Percentiles rank a stretch among this genome's conserved stretches.
phyloP scores from a whole-genome alignment of 306 rosid genomes.

The Dryas drummondii region DNA sequence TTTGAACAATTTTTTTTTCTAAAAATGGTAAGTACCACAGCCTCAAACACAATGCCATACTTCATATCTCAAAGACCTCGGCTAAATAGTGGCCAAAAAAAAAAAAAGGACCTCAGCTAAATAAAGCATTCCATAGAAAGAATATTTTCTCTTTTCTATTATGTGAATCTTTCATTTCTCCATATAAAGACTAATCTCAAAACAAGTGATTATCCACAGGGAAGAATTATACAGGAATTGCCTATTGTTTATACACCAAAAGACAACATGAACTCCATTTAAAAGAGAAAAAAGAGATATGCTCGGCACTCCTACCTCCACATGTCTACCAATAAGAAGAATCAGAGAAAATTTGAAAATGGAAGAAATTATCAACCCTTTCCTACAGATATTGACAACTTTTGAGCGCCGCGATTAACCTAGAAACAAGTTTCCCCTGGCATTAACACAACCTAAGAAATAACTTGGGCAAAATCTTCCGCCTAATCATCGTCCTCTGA shows the following conservation, averaged over 20 bases:
- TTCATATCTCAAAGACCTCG: too few relatives aligned
- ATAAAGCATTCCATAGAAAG: background rate
- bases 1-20: too few relatives aligned
- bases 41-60: too few relatives aligned
- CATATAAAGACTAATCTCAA: conserved; percentile 23
- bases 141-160: conserved; percentile 2
- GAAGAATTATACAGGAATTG: conserved; percentile 53
- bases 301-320: conserved; percentile 35
- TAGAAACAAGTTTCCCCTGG: conserved; percentile 41
- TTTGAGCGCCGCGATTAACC: conserved; percentile 37
- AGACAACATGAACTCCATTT: conserved; percentile 23
- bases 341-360: conserved; percentile 38
- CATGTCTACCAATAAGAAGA: conserved; percentile 30
- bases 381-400: conserved; percentile 33
- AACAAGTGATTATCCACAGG: conserved; percentile 30
- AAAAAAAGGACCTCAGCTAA: too few relatives aligned
- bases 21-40: too few relatives aligned
- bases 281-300: conserved; percentile 7
- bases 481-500: conserved; percentile 82
- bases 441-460: conserved; percentile 39
- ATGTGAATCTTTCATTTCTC: conserved; percentile 31
- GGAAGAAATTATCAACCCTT: conserved; percentile 32
- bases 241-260: conserved; percentile 64
- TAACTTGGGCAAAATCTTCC: conserved; percentile 35
- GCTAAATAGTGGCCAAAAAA: too few relatives aligned